Conservation (phyloP, 345 rosid species). For the Pseudoturritis turrita region DNA sequence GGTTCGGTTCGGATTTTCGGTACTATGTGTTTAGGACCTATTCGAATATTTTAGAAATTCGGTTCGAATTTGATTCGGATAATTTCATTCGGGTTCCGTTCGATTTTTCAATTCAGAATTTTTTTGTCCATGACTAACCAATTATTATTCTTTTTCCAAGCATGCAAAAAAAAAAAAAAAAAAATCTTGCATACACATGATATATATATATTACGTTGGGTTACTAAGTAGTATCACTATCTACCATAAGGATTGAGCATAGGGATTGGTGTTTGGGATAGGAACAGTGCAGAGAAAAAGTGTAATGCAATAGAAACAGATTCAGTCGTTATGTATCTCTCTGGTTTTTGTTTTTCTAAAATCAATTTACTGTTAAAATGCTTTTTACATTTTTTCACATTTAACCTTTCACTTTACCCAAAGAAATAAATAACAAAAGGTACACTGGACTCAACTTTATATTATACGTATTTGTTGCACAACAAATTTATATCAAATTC, state of each 20-base stretch:
- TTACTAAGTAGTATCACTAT: slow-evolving; percentile 4
- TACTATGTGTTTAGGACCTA: too few species aligned
- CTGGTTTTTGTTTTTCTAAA: not conserved
- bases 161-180: not conserved
- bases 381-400: not conserved
- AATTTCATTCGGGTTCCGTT: too few species aligned
- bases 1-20: too few species aligned
- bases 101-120: too few species aligned
- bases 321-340: not conserved
- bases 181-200: not conserved
- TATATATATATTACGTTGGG: not conserved
- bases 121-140: too few species aligned
- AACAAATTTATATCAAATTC: not conserved
- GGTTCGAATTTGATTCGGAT: too few species aligned
- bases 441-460: not conserved
- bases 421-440: not conserved
- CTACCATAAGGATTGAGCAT: slow-evolving; percentile 20
- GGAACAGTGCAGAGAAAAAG: slow-evolving; percentile 25
- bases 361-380: not conserved
- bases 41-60: too few species aligned
- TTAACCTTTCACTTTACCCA: not conserved
- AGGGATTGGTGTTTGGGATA: slow-evolving; percentile 31
- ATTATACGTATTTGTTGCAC: too few species aligned
- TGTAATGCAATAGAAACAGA: not conserved
- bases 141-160: too few species aligned